Percentiles rank a stretch among this genome's conserved stretches.
Conservation (phyloP, 345 rosid genomes). For the Trapa bicornis region DNA sequence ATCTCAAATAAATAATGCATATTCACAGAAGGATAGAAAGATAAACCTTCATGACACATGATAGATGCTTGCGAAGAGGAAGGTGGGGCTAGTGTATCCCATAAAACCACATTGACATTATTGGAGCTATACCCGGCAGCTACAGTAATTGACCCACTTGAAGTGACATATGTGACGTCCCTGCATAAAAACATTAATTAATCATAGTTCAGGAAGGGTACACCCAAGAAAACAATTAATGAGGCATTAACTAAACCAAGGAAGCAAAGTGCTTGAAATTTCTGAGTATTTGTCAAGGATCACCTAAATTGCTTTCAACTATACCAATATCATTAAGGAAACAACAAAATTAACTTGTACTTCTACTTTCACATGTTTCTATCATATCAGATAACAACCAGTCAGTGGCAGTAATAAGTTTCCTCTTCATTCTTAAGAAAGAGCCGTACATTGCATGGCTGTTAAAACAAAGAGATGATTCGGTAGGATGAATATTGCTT, state of each 20-base stretch:
- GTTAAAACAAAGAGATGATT: constrained; percentile 84
- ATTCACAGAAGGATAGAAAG: background rate
- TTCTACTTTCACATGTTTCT: background rate
- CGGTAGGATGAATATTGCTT: constrained; percentile 68
- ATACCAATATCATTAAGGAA: no score
- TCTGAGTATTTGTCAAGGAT: background rate
- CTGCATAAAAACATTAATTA: constrained; percentile 30
- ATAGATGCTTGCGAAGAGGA: constrained; percentile 74
- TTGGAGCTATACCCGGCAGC: constrained; percentile 75
- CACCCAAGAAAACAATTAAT: background rate
- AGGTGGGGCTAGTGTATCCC: constrained; percentile 95
- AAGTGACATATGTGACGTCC: constrained; percentile 72
- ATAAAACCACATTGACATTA: constrained; percentile 70
- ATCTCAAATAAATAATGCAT: background rate
- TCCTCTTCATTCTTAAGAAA: background rate
- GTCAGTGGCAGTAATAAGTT: background rate
- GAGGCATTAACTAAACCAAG: background rate
- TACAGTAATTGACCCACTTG: constrained; percentile 83
- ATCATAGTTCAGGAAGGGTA: background rate
- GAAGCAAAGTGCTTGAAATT: background rate
- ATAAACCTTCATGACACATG: constrained; percentile 75
- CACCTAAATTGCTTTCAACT: background rate
- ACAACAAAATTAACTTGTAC: no score
- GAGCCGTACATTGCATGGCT: constrained; percentile 61
- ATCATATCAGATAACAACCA: background rate